Evolutionary conservation across 345 rosid genomes (phyloP), one percentile per base, ranked within the genome.

Genomic region (Kandelia obovata): DNA sequence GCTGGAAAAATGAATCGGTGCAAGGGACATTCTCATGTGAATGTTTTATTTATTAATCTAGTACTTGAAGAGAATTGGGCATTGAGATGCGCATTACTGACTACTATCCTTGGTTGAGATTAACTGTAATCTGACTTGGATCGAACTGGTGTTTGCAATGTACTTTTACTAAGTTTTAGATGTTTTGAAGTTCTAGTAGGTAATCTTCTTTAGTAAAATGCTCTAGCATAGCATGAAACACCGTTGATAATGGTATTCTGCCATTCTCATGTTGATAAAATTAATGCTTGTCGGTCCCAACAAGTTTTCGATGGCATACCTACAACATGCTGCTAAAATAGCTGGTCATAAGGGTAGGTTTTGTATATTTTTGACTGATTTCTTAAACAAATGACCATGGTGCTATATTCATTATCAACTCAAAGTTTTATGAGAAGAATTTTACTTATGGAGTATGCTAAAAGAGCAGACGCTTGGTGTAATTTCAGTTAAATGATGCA

Each of bases 401-500:
- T 26, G 53, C 53, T 10, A 65, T 31, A 65, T 27, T 57, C 62
- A 31, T 35, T 69, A 34, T 25, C 7, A 34, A 17, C 26, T 13
- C 2, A 5, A 35, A 70, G 23, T 43, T 58, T 31, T 31, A 0
- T 16, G 19, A 3, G 13, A 52, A 53, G 30, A n/a, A 21, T 67
- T 46, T 71, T 32, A 16, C 60, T 25, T 64, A 23, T 34, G 53
- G 25, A 21, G 21, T 59, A 35, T 47, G n/a, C 25, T 73, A 61
- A 73, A 17, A 39, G 39, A 66, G 47, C 52, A 47, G 27, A 23
- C 73, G 30, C 37, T 68, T 75, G 4, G 31, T 16, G 26, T 28
- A 67, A 43, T 73, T 66, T 83, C 80, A 81, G 87, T 31, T 43
- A 80, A 65, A 67, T 58, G 61, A 86, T 86, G 87, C 81, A 49